A percentile compares a stretch with the other conserved stretches of the same genome.
Evolutionary conservation across 768 basidiomycete species (phyloP).

Genomic region (Dendrothele bispora): DNA sequence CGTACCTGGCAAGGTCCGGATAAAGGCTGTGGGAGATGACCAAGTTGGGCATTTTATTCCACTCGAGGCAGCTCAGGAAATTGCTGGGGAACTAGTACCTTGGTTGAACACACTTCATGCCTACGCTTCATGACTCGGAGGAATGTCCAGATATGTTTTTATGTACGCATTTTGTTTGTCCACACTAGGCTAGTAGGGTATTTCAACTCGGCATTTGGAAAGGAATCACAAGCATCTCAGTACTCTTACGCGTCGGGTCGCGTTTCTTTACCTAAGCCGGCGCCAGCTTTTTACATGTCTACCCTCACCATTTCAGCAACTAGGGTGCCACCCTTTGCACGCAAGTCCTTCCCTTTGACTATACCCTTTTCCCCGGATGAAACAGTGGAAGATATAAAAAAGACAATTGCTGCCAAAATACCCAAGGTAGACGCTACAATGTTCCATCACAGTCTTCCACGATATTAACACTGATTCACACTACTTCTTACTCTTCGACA

Average conservation of each 20-base stretch:
- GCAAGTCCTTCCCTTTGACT: constrained; percentile 37
- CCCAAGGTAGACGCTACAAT: constrained; percentile 11
- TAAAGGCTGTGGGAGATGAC: constrained; percentile 8
- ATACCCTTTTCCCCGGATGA: constrained; percentile 37
- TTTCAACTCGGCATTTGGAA: too few relatives aligned
- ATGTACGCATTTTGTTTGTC: too few relatives aligned
- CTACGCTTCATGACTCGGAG: too few relatives aligned
- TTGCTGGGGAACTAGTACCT: neutral
- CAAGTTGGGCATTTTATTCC: constrained; percentile 8
- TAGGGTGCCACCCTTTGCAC: constrained; percentile 35
- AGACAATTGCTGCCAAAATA: constrained; percentile 38
- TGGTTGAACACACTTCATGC: constrained; percentile 18
- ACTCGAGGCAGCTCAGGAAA: constrained; percentile 5
- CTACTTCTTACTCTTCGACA: too few relatives aligned
- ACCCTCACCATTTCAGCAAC: constrained; percentile 19
- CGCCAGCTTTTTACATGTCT: too few relatives aligned
- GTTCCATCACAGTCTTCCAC: too few relatives aligned
- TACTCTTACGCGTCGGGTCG: too few relatives aligned
- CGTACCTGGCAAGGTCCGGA: neutral
- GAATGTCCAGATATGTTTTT: too few relatives aligned
- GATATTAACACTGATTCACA: too few relatives aligned
- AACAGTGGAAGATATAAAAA: constrained; percentile 58
- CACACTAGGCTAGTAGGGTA: too few relatives aligned
- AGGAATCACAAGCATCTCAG: too few relatives aligned
- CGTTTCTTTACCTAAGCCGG: too few relatives aligned